Conservation (phyloP, 306 rosid species). For the Prunus davidiana region DNA sequence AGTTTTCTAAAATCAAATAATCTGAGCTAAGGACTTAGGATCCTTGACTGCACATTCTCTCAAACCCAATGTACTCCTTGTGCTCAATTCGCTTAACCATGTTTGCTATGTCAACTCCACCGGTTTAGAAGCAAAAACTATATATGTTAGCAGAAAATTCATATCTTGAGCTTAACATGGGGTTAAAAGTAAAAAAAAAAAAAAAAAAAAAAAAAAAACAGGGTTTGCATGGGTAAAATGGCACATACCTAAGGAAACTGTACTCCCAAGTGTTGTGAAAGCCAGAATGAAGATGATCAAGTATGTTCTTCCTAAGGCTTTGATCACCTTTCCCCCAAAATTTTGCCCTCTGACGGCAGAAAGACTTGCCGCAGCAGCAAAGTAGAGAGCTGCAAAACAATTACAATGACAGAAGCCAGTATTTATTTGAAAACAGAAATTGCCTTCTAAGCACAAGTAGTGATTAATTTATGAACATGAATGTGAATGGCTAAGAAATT, state of each 20-base stretch:
- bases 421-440: background rate
- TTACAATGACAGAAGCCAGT: background rate
- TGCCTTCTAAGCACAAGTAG: background rate
- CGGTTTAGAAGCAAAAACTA: slow-evolving; percentile 22
- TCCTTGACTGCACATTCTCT: slow-evolving; percentile 43
- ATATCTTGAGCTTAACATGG: background rate
- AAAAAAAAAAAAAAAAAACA: too few relatives aligned
- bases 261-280: slow-evolving; percentile 50
- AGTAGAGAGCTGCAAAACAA: slow-evolving; percentile 48
- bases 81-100: slow-evolving; percentile 45
- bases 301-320: slow-evolving; percentile 53
- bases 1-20: too few relatives aligned
- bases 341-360: slow-evolving; percentile 65
- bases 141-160: background rate
- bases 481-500: background rate
- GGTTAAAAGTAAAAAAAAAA: too few relatives aligned
- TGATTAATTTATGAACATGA: background rate
- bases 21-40: background rate
- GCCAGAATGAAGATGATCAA: slow-evolving; percentile 68
- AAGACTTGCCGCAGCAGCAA: slow-evolving; percentile 41
- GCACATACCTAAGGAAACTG: slow-evolving; percentile 45
- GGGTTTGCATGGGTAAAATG: background rate
- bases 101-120: slow-evolving; percentile 60
- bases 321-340: slow-evolving; percentile 43
- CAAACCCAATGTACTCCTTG: slow-evolving; percentile 56